Conservation (phyloP, 2,329 filamentous ascomycete genomes). For the Fusarium sp. region DNA sequence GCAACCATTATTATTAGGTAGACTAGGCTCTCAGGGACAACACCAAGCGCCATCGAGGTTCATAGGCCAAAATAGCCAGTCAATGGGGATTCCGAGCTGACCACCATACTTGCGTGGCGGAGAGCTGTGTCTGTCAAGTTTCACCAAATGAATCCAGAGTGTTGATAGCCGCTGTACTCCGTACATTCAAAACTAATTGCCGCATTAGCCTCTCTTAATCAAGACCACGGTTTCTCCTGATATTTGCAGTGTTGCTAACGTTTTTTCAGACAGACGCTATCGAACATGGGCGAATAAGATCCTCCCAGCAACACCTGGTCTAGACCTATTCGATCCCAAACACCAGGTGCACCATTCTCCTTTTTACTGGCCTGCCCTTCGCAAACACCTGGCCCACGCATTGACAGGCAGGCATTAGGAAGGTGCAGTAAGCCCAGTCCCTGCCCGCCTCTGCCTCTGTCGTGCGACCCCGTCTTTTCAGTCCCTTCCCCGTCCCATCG, state of each 20-base stretch:
- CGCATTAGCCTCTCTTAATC: conserved; percentile 12
- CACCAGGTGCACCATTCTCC: conserved; percentile 25
- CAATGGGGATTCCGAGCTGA: conserved; percentile 1
- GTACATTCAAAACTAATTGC: background rate
- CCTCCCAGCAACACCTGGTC: background rate
- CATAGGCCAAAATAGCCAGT: background rate
- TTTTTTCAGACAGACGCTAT: conserved; percentile 11
- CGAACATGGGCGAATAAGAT: conserved; percentile 20
- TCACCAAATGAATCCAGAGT: background rate
- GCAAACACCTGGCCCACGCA: conserved; percentile 31
- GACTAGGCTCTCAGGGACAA: background rate
- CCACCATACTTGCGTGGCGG: conserved; percentile 1
- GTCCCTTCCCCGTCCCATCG: conserved; percentile 26
- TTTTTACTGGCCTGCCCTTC: conserved; percentile 24
- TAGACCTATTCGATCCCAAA: conserved; percentile 29
- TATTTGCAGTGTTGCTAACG: conserved; percentile 4
- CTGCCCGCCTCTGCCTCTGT: conserved; percentile 20
- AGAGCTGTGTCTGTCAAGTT: conserved; percentile 6
- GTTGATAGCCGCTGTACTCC: background rate
- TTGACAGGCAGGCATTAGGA: conserved; percentile 35
- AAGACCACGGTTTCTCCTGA: conserved; percentile 8
- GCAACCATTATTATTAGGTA: conserved; percentile 7
- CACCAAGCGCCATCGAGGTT: background rate
- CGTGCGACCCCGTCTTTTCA: conserved; percentile 34
- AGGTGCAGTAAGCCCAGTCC: conserved; percentile 32